phyloP scores from a whole-genome alignment of 768 basidiomycete genomes.

The Chiua virens region DNA sequence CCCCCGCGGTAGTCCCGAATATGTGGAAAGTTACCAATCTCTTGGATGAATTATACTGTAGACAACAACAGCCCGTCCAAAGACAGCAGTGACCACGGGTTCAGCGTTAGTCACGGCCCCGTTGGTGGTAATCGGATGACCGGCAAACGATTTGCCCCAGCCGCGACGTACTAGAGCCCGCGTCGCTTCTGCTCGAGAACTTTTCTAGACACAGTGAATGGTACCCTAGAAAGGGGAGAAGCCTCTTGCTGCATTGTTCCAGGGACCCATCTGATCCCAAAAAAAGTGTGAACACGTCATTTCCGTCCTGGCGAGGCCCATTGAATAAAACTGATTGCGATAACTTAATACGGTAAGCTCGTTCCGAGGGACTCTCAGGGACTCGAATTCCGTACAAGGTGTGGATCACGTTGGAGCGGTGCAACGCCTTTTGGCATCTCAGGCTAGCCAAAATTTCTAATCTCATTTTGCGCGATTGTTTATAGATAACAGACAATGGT shows the following conservation, averaged over 20 bases:
- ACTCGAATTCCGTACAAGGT: constrained; percentile 1
- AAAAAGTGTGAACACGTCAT: constrained; percentile 4
- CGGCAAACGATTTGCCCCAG: background rate
- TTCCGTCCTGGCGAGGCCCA: constrained; percentile 7
- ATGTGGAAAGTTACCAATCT: background rate
- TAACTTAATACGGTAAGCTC: too few relatives aligned
- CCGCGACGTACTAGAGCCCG: background rate
- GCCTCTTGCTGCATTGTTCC: constrained; percentile 1
- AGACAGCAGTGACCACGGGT: background rate
- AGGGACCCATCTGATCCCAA: background rate
- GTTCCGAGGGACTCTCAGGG: too few relatives aligned
- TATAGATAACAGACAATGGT: background rate
- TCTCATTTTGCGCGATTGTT: background rate
- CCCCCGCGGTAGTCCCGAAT: constrained; percentile 2
- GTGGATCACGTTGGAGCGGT: constrained; percentile 7
- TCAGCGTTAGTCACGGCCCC: background rate
- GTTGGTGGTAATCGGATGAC: background rate
- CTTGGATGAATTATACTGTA: background rate
- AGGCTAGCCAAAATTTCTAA: constrained; percentile 13
- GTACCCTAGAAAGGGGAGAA: background rate
- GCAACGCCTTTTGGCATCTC: background rate
- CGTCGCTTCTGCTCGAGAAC: background rate
- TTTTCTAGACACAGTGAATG: background rate
- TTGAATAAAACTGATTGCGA: too few relatives aligned
- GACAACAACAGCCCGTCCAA: background rate